Percentiles rank a stretch among this genome's conserved stretches.
Conservation (phyloP, 768 basidiomycete genomes). For the Mycena albidolilacea region DNA sequence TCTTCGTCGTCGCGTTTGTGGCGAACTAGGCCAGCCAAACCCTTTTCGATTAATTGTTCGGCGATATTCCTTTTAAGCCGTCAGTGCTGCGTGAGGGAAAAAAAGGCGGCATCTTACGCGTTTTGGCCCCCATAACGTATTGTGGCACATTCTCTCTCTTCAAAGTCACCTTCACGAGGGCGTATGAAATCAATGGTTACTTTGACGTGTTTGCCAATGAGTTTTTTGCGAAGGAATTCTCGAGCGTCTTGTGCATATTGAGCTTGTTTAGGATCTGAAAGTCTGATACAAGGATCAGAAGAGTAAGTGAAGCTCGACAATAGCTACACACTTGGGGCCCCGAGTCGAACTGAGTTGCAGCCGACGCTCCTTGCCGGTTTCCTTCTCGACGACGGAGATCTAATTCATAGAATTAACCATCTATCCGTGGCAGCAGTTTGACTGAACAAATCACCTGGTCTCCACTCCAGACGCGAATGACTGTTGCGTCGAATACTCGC, state of each 20-base stretch:
- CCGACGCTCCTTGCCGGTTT: slow-evolving; percentile 81
- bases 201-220: slow-evolving; percentile 92
- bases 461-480: slow-evolving; percentile 91
- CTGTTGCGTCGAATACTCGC: slow-evolving; percentile 83
- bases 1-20: slow-evolving; percentile 97
- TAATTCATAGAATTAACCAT: neutral
- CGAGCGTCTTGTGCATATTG: slow-evolving; percentile 93
- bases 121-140: slow-evolving; percentile 88
- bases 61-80: slow-evolving; percentile 81
- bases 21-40: slow-evolving; percentile 89
- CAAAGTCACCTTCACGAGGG: slow-evolving; percentile 93
- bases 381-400: slow-evolving; percentile 84
- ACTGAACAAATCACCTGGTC: slow-evolving; percentile 66
- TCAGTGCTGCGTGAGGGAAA: slow-evolving; percentile 4
- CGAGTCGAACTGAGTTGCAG: slow-evolving; percentile 91
- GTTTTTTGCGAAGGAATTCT: slow-evolving; percentile 91
- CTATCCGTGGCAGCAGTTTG: neutral
- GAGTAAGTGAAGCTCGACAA: neutral
- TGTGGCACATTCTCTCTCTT: slow-evolving; percentile 93
- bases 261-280: slow-evolving; percentile 88
- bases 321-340: slow-evolving; percentile 77
- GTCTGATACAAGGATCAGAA: slow-evolving; percentile 57
- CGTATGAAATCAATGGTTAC: slow-evolving; percentile 92
- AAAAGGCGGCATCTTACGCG: slow-evolving; percentile 64
- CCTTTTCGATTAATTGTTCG: slow-evolving; percentile 94